Base-by-base conservation (phyloP, 2,329 filamentous ascomycete genomes). In the Alternaria sp. region DNA sequence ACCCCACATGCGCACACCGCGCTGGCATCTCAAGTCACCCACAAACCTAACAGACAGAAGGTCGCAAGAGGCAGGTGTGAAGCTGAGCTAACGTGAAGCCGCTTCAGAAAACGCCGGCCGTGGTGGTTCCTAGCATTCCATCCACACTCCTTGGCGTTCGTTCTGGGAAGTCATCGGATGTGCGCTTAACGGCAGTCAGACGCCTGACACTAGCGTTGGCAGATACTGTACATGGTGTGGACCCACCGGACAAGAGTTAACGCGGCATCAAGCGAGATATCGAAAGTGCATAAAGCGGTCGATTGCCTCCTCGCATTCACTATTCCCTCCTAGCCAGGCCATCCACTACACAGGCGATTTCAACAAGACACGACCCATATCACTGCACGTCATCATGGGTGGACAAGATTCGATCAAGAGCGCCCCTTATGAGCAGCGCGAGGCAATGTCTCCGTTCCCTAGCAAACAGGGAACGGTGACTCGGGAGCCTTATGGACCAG, bases 401-500 rank as follows among this genome's bases (percentile, higher is more conserved):
- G 71, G 67, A 56, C 44, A 44, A 53, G 68, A 71, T 26, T 63
- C 54, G 9, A 68, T 72, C 62, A 63, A 74, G 23, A 64, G 67
- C 45, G 65, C 65, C 19, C 69, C 70, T 30, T 50, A 59, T 23
- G 58, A 61, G 50, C 70, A 77, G 58, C 72, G 67, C 44, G 73
- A 77, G 54, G 58, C 68, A 12, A 67, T 61, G 30, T 59, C 47
- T 5, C 56, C 68, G 51, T 62, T 67, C 49, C 54, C 67, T 55
- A 63, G 30, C n/a, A 62, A 61, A 28, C 58, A 63, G 32, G 67
- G 66, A 26, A 52, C 63, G 44, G 55, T 66, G 21, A 67, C 62
- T 13, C 55, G 76, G 9, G 75, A 77, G 52, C 69, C 76, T 17
- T 79, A 79, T 63, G 77, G 76, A 36, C 73, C 72, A 46, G 57